Evolutionary conservation across 305 asterid species (phyloP).

Genomic region (Fraxinus nigra): DNA sequence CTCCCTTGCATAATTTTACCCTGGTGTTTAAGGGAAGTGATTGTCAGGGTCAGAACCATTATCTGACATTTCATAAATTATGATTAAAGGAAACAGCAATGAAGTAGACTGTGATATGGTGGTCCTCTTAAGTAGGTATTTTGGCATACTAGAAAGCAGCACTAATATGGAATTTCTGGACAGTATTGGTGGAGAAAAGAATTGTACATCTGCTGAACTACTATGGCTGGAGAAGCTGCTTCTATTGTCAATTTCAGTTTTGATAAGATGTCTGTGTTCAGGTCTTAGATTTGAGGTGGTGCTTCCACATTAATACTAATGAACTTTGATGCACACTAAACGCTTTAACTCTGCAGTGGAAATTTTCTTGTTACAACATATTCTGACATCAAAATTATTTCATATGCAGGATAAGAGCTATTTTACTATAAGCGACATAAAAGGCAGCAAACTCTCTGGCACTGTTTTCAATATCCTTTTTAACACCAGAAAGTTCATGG

Average conservation of each 20-base stretch:
- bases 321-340: neutral
- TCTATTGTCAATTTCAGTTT: neutral
- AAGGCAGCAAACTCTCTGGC: constrained; percentile 82
- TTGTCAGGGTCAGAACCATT: constrained; percentile 8
- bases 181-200: constrained; percentile 9
- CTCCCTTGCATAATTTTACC: neutral
- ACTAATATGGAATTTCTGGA: neutral
- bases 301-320: neutral
- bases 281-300: constrained; percentile 11
- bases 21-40: neutral
- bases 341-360: neutral
- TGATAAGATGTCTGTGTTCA: neutral
- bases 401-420: constrained; percentile 73
- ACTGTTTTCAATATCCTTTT: constrained; percentile 85
- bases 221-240: constrained; percentile 13
- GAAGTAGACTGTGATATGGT: constrained; percentile 4
- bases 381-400: constrained; percentile 23
- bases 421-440: constrained; percentile 68
- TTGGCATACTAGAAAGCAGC: neutral
- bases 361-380: neutral
- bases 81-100: neutral
- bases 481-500: constrained; percentile 94
- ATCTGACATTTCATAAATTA: neutral
- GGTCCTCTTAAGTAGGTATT: constrained; percentile 5
- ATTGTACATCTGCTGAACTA: constrained; percentile 4